Conservation (phyloP, 257 asterid species). For the Handroanthus guayacan region DNA sequence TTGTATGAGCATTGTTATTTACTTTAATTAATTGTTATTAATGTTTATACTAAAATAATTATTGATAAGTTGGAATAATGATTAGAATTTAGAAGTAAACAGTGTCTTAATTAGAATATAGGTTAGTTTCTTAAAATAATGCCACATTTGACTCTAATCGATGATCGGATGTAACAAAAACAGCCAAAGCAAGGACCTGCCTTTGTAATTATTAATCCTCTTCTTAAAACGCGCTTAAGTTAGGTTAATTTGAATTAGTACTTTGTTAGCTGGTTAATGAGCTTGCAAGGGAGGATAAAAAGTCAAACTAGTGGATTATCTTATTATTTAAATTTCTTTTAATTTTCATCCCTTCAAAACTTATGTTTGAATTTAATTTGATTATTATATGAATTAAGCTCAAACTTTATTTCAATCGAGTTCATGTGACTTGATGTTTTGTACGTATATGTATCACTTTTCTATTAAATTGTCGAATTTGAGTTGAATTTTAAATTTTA, state of each 20-base stretch:
- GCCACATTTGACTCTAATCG: constrained; percentile 25
- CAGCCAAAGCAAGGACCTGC: constrained; percentile 26
- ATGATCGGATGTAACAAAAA: constrained; percentile 39
- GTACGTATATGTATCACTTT: neutral
- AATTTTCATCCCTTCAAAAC: too few relatives aligned
- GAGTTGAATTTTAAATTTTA: too few relatives aligned
- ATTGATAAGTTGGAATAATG: neutral
- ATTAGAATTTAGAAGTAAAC: neutral
- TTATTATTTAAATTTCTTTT: too few relatives aligned
- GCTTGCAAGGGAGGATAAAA: neutral
- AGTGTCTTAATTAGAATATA: neutral
- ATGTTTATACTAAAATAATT: neutral
- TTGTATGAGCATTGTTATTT: neutral
- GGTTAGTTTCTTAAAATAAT: neutral
- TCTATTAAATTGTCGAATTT: too few relatives aligned
- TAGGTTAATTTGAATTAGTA: neutral
- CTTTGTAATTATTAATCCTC: neutral
- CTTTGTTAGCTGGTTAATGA: constrained; percentile 20
- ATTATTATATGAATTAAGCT: too few relatives aligned
- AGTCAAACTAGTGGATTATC: neutral
- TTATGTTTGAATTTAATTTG: too few relatives aligned
- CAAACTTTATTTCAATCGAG: too few relatives aligned
- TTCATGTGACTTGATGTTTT: too few relatives aligned
- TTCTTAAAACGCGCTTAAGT: constrained; percentile 33
- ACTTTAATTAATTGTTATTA: neutral